Evolutionary conservation across 805 yeast genomes (phyloP).

Genomic region (Yarrowia phangngaensis): DNA sequence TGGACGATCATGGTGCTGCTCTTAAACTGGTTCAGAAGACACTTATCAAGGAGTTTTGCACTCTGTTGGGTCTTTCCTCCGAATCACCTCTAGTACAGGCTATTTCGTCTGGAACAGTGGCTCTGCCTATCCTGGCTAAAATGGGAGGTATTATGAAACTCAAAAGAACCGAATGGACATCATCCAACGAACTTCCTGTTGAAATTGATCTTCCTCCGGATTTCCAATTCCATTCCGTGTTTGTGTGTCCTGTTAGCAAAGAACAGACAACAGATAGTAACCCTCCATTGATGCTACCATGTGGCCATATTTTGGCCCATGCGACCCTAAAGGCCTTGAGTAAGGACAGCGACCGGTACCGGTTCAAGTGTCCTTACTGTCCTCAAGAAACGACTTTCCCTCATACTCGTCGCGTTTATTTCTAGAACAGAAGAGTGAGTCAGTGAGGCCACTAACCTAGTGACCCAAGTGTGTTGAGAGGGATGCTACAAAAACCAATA

Average conservation of each 20-base stretch:
- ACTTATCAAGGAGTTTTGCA: slow-evolving; percentile 51
- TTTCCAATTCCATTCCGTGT: slow-evolving; percentile 58
- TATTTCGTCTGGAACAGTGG: slow-evolving; percentile 50
- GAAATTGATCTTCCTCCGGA: slow-evolving; percentile 54
- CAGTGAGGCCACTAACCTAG: too few relatives aligned
- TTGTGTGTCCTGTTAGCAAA: slow-evolving; percentile 67
- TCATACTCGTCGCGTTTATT: slow-evolving; percentile 47
- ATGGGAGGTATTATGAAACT: slow-evolving; percentile 44
- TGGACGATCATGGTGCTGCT: slow-evolving; percentile 29
- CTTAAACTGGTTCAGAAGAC: slow-evolving; percentile 38
- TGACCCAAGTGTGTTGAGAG: too few relatives aligned
- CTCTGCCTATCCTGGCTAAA: slow-evolving; percentile 53
- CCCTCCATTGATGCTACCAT: slow-evolving; percentile 61
- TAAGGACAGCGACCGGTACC: slow-evolving; percentile 42
- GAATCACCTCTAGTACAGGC: slow-evolving; percentile 54
- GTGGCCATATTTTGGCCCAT: slow-evolving; percentile 60
- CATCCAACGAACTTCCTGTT: slow-evolving; percentile 58
- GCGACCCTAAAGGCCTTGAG: slow-evolving; percentile 51
- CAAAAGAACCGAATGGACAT: slow-evolving; percentile 51
- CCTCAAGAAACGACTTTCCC: slow-evolving; percentile 48
- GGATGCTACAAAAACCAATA: too few relatives aligned
- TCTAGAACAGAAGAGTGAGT: too few relatives aligned
- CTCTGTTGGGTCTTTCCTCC: slow-evolving; percentile 47
- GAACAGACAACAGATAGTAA: slow-evolving; percentile 57
- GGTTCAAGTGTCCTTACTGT: slow-evolving; percentile 71